phyloP scores from a whole-genome alignment of 148 eudicot genomes.

The Bassia scoparia region DNA sequence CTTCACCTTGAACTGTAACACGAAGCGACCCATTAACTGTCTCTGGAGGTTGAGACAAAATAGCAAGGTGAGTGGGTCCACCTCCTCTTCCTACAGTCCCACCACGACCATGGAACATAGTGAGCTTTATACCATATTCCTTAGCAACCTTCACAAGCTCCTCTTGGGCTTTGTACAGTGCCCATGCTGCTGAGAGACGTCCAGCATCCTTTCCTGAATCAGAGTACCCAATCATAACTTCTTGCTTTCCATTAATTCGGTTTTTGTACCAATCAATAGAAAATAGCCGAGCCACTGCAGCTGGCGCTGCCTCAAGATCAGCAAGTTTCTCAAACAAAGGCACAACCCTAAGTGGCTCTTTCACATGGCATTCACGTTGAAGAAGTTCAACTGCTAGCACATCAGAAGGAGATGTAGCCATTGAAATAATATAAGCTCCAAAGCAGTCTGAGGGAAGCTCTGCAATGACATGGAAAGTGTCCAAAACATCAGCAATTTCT shows the following conservation, averaged over 20 bases:
- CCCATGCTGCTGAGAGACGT: conserved; percentile 95
- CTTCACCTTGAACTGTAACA: conserved; percentile 97
- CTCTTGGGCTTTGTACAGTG: conserved; percentile 92
- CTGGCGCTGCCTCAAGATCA: conserved; percentile 89
- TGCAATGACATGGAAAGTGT: conserved; percentile 71
- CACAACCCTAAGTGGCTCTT: conserved; percentile 77
- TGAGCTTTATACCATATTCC: conserved; percentile 74
- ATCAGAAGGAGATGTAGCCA: conserved; percentile 97
- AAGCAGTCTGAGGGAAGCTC: conserved; percentile 95
- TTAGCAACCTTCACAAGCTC: conserved; percentile 90
- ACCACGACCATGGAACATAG: conserved; percentile 98
- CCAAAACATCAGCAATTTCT: conserved; percentile 90
- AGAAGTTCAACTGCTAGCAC: conserved; percentile 94
- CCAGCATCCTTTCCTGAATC: conserved; percentile 99
- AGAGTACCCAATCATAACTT: conserved; percentile 97
- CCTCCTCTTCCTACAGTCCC: conserved; percentile 99
- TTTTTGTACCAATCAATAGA: conserved; percentile 84
- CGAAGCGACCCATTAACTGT: conserved; percentile 88
- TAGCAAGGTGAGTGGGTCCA: conserved; percentile 97
- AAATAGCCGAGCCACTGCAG: conserved; percentile 84
- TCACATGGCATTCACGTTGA: conserved; percentile 91
- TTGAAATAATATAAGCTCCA: conserved; percentile 93
- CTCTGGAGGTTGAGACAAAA: conserved; percentile 95
- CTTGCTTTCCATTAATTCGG: conserved; percentile 88
- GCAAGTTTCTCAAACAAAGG: conserved; percentile 93